phyloP scores from a whole-genome alignment of 2,329 filamentous ascomycete species.

The Annulohypoxylon truncatum region DNA sequence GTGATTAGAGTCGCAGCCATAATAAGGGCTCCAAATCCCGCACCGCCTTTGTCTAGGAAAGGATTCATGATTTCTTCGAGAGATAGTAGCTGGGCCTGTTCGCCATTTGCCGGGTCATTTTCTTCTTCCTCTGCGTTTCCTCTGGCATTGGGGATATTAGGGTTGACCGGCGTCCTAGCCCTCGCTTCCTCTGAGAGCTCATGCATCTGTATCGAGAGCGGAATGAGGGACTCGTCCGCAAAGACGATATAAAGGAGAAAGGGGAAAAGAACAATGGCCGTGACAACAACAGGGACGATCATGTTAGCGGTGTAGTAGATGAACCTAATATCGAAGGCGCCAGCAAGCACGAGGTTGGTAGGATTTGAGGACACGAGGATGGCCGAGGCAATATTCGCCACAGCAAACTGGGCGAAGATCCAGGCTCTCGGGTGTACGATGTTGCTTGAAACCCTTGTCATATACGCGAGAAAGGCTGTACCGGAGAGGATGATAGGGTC shows the following conservation, averaged over 20 bases:
- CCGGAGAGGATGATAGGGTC: constrained; percentile 81
- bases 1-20: constrained; percentile 76
- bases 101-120: constrained; percentile 56
- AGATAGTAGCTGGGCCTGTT: constrained; percentile 66
- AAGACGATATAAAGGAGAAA: constrained; percentile 78
- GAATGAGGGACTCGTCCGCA: constrained; percentile 71
- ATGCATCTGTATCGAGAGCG: constrained; percentile 74
- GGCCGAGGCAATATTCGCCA: constrained; percentile 79
- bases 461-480: constrained; percentile 80
- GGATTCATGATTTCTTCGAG: constrained; percentile 82
- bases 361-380: constrained; percentile 83
- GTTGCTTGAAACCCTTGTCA: constrained; percentile 80
- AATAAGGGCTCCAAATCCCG: constrained; percentile 70
- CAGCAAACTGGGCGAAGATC: constrained; percentile 78
- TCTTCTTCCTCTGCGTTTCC: constrained; percentile 66
- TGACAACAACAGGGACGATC: constrained; percentile 77
- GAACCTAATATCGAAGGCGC: constrained; percentile 78
- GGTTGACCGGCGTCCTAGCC: constrained; percentile 71
- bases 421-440: constrained; percentile 77
- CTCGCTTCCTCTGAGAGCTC: constrained; percentile 69
- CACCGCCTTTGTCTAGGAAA: constrained; percentile 74
- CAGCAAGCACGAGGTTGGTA: constrained; percentile 79
- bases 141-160: constrained; percentile 75
- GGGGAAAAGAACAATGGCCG: constrained; percentile 74
- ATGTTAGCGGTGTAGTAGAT: constrained; percentile 82